These are phyloP conservation scores for Boletus tylopilopsis DNA, from an alignment of 768 basidiomycete genomes.

Conservation along the genomic window DNA sequence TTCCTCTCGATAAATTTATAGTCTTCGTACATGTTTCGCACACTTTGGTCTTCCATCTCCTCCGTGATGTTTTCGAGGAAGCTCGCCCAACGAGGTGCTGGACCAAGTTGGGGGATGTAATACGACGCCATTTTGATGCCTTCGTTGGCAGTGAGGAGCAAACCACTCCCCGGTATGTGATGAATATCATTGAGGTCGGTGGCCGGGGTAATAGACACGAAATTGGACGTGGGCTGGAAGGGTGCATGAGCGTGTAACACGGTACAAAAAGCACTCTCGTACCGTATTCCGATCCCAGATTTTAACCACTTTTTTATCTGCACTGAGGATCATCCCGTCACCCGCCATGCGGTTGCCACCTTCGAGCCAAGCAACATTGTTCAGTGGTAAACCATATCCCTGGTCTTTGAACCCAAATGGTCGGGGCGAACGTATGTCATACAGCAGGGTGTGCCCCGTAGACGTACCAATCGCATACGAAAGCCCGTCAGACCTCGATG, in stretches of 20 bases:
- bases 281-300: slow-evolving; percentile 90
- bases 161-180: slow-evolving; percentile 83
- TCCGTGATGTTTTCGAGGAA: slow-evolving; percentile 99
- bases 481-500: slow-evolving; percentile 83
- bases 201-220: slow-evolving; percentile 89
- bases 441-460: slow-evolving; percentile 90
- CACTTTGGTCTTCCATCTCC: slow-evolving; percentile 90
- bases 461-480: slow-evolving; percentile 94
- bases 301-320: slow-evolving; percentile 96
- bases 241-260: neutral
- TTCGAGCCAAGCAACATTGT: slow-evolving; percentile 85
- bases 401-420: slow-evolving; percentile 93
- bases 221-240: slow-evolving; percentile 73
- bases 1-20: slow-evolving; percentile 93
- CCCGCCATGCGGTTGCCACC: slow-evolving; percentile 82
- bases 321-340: slow-evolving; percentile 84
- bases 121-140: slow-evolving; percentile 94
- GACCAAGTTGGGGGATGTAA: slow-evolving; percentile 94
- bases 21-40: slow-evolving; percentile 84
- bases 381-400: slow-evolving; percentile 90
- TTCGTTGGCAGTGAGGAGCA: slow-evolving; percentile 92
- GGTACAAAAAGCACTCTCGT: slow-evolving; percentile 27
- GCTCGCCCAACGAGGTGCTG: slow-evolving; percentile 93
- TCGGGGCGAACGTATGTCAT: slow-evolving; percentile 83
- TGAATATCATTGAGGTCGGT: slow-evolving; percentile 88